Percentiles rank a stretch among this genome's conserved stretches.
Evolutionary conservation across 2,329 filamentous ascomycete genomes (phyloP).

Genomic region (Proliferodiscus dingleyae): DNA sequence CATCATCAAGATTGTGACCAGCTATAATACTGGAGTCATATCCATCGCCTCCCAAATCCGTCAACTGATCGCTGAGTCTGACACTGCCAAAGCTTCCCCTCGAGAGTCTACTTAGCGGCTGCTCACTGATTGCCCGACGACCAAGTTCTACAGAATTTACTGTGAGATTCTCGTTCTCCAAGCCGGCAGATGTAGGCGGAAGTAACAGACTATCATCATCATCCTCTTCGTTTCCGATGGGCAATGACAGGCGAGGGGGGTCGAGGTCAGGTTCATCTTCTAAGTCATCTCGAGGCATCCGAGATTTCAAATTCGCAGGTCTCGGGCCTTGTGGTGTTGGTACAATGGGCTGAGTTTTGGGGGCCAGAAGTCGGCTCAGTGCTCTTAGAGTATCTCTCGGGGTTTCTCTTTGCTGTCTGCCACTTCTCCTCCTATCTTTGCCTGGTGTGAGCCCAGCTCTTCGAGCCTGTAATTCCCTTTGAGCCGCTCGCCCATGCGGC

Average conservation of each 20-base stretch:
- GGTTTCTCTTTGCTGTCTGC: constrained; percentile 51
- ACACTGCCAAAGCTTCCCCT: constrained; percentile 45
- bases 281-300: constrained; percentile 31
- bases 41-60: constrained; percentile 21
- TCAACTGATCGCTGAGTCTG: constrained; percentile 49
- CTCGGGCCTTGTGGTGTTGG: constrained; percentile 24
- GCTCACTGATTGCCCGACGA: constrained; percentile 46
- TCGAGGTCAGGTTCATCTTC: constrained; percentile 41
- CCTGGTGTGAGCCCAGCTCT: constrained; percentile 58
- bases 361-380: constrained; percentile 51
- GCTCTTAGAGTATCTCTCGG: constrained; percentile 49
- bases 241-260: constrained; percentile 51
- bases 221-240: constrained; percentile 47
- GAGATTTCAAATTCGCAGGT: constrained; percentile 16
- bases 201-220: constrained; percentile 44
- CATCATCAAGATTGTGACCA: constrained; percentile 18
- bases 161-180: constrained; percentile 57
- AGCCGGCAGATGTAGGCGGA: constrained; percentile 46
- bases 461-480: constrained; percentile 52
- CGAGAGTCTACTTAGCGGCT: constrained; percentile 41
- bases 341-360: constrained; percentile 29
- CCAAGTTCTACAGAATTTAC: constrained; percentile 56
- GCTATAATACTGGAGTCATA: constrained; percentile 28
- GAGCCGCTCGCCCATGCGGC: constrained; percentile 57
- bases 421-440: constrained; percentile 51